Evolutionary conservation across 192 early-diverging fungal genomes (phyloP).

Genomic region (Geranomyces michiganensis): DNA sequence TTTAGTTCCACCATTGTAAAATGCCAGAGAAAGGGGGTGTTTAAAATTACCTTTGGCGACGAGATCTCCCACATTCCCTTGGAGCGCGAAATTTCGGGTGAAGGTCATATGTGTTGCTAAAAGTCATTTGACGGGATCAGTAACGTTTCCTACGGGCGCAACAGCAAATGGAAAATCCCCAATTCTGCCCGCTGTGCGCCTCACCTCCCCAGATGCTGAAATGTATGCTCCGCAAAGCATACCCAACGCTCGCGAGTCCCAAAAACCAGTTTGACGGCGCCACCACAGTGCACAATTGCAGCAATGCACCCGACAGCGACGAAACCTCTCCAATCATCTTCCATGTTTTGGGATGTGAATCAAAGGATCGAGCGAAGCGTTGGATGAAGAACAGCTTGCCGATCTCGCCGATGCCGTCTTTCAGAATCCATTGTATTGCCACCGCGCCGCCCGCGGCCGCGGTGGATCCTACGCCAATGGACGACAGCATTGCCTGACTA

Average conservation of each 20-base stretch:
- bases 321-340: slow-evolving; percentile 69
- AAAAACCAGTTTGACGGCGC: slow-evolving; percentile 55
- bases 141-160: too few species aligned
- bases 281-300: slow-evolving; percentile 63
- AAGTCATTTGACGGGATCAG: background rate
- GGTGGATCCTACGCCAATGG: slow-evolving; percentile 55
- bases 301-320: slow-evolving; percentile 55
- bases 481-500: slow-evolving; percentile 67
- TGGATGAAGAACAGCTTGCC: slow-evolving; percentile 75
- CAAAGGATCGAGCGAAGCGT: slow-evolving; percentile 66
- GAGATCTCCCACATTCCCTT: slow-evolving; percentile 73
- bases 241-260: slow-evolving; percentile 59
- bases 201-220: slow-evolving; percentile 58
- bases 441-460: slow-evolving; percentile 62
- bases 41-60: slow-evolving; percentile 67
- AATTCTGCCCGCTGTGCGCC: background rate
- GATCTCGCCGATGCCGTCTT: slow-evolving; percentile 65
- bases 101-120: slow-evolving; percentile 72
- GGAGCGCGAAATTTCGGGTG: slow-evolving; percentile 65
- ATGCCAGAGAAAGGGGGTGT: too few species aligned
- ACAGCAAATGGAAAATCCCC: background rate
- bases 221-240: slow-evolving; percentile 64
- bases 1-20: background rate
- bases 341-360: slow-evolving; percentile 75
- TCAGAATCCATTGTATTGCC: slow-evolving; percentile 72